phyloP scores from a whole-genome alignment of 1,284 basidiomycete genomes.

The Pseudomicrostroma phylloplanum region DNA sequence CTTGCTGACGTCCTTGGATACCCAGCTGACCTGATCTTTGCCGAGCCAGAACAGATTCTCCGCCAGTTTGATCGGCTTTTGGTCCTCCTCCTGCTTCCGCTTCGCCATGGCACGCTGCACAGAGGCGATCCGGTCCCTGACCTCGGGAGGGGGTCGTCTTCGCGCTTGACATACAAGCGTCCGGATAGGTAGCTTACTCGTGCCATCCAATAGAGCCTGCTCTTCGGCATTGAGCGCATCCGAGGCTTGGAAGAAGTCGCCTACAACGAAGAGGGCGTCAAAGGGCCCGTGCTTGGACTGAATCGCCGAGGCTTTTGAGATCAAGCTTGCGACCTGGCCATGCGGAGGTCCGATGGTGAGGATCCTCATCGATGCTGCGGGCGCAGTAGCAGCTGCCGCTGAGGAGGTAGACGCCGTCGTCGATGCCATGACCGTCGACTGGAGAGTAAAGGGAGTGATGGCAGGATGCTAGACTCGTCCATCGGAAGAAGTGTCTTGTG shows the following conservation, averaged over 20 bases:
- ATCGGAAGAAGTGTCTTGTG: too few species aligned
- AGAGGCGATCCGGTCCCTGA: background rate
- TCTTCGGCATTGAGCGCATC: conserved; percentile 56
- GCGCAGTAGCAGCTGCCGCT: too few species aligned
- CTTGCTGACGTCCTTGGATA: background rate
- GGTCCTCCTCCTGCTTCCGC: background rate
- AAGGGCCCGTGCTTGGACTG: conserved; percentile 92
- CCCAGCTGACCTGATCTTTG: conserved; percentile 23
- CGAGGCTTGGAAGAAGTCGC: conserved; percentile 73
- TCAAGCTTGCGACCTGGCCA: conserved; percentile 68
- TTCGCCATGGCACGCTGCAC: background rate
- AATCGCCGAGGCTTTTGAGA: conserved; percentile 75
- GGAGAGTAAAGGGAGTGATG: too few species aligned
- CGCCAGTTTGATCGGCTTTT: conserved; percentile 11
- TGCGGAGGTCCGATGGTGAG: conserved; percentile 77
- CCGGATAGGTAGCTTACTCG: conserved; percentile 70
- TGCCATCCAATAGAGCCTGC: conserved; percentile 61
- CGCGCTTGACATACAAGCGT: conserved; percentile 86
- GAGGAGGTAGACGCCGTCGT: too few species aligned
- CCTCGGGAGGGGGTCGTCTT: background rate
- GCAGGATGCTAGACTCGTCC: too few species aligned
- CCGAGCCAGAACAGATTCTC: conserved; percentile 33
- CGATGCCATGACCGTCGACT: too few species aligned
- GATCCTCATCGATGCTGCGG: conserved; percentile 53
- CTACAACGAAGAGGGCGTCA: conserved; percentile 74